phyloP scores from a whole-genome alignment of 768 basidiomycete genomes.

The Termitomyces sp. region DNA sequence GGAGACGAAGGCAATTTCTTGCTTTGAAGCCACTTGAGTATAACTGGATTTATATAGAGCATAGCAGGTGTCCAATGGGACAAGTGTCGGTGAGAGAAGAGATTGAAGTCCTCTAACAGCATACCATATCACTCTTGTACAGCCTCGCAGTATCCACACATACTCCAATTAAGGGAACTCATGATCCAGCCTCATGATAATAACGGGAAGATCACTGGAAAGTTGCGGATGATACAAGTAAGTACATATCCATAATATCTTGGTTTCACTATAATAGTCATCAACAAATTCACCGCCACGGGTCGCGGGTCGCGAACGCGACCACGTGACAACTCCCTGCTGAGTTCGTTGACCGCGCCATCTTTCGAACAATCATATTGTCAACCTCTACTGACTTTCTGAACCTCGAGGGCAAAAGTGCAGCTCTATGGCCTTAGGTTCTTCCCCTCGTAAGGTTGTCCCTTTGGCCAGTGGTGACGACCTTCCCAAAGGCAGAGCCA shows the following conservation, averaged over 20 bases:
- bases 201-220: neutral
- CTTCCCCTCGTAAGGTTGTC: conserved; percentile 68
- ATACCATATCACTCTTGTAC: conserved; percentile 2
- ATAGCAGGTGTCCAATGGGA: neutral
- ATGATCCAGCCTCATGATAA: neutral
- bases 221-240: neutral
- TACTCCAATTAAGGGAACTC: neutral
- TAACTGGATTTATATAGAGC: neutral
- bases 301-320: neutral
- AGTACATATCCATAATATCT: too few relatives aligned
- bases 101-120: neutral
- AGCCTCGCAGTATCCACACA: neutral
- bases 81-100: neutral
- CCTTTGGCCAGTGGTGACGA: conserved; percentile 72
- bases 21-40: neutral
- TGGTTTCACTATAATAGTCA: neutral
- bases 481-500: conserved; percentile 40
- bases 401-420: neutral
- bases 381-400: conserved; percentile 8
- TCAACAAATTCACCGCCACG: neutral
- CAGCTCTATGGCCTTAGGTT: conserved; percentile 51
- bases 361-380: conserved; percentile 1
- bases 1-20: neutral
- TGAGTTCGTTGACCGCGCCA: conserved; percentile 13
- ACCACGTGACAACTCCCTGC: conserved; percentile 22